phyloP scores from a whole-genome alignment of 139 green algal genomes.

The Yamagishiella unicocca region DNA sequence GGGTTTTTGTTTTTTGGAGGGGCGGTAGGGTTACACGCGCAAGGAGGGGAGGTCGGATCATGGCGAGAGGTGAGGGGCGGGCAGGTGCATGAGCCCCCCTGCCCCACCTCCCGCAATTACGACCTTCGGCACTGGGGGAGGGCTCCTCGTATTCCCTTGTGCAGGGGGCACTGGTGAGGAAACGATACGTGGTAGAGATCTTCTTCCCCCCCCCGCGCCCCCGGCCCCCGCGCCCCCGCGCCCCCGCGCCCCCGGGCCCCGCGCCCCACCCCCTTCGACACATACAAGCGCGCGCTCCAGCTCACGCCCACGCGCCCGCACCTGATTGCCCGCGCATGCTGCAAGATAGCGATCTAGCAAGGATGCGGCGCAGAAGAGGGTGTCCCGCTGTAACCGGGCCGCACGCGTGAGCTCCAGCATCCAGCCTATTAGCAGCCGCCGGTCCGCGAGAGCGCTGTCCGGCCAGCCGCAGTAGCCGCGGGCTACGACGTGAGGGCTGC shows the following conservation, averaged over 20 bases:
- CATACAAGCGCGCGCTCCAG: no score
- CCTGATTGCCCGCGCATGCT: background rate
- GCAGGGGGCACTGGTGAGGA: background rate
- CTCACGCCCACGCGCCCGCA: background rate
- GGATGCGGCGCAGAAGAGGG: background rate
- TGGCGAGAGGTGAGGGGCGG: no score
- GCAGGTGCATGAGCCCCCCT: no score
- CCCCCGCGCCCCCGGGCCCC: no score
- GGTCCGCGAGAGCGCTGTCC: background rate
- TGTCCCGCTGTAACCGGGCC: background rate
- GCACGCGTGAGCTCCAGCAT: background rate
- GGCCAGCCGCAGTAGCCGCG: slow-evolving; percentile 1
- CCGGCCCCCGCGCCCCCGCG: no score
- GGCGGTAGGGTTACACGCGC: no score
- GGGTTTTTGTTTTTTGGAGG: no score
- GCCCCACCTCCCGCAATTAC: no score
- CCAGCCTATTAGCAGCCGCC: slow-evolving; percentile 14
- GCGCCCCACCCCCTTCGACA: no score
- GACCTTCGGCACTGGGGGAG: no score
- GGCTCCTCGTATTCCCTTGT: background rate
- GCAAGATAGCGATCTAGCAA: slow-evolving; percentile 8
- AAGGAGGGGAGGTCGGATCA: no score
- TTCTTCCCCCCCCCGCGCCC: no score
- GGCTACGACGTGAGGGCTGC: background rate
- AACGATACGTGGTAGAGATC: background rate